phyloP scores from a whole-genome alignment of 192 early-diverging fungal species.

The Gigaspora rosea region DNA sequence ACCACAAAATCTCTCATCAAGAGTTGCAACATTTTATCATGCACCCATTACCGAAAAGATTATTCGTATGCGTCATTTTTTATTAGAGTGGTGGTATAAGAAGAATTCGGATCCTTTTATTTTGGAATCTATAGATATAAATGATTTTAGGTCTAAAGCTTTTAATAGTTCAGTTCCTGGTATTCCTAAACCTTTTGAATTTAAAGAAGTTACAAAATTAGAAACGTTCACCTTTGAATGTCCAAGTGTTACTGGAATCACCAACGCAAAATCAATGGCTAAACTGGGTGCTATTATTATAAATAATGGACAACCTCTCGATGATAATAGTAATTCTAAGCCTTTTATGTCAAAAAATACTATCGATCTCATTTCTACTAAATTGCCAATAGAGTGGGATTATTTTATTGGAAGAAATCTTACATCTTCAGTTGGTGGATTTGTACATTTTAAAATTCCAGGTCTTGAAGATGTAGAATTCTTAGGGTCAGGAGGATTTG shows the following conservation, averaged over 20 bases:
- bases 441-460: constrained; percentile 24
- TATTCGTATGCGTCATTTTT: no score
- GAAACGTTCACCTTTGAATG: background rate
- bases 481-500: constrained; percentile 65
- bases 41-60: no score
- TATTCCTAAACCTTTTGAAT: no score
- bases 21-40: no score
- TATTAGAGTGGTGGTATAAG: no score
- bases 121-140: no score
- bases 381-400: constrained; percentile 33
- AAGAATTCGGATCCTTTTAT: no score
- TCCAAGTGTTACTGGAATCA: constrained; percentile 55
- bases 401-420: constrained; percentile 31
- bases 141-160: no score
- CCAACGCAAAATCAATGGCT: constrained; percentile 60
- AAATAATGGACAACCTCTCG: constrained; percentile 50
- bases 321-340: background rate
- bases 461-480: constrained; percentile 40
- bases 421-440: constrained; percentile 46
- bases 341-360: constrained; percentile 31
- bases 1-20: no score
- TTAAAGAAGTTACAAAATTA: no score
- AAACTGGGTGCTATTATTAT: constrained; percentile 64
- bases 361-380: constrained; percentile 31
- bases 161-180: no score